A percentile compares a stretch with the other conserved stretches of the same genome.
Evolutionary conservation across 1,284 basidiomycete species (phyloP).

Genomic region (Leccinum fallax): DNA sequence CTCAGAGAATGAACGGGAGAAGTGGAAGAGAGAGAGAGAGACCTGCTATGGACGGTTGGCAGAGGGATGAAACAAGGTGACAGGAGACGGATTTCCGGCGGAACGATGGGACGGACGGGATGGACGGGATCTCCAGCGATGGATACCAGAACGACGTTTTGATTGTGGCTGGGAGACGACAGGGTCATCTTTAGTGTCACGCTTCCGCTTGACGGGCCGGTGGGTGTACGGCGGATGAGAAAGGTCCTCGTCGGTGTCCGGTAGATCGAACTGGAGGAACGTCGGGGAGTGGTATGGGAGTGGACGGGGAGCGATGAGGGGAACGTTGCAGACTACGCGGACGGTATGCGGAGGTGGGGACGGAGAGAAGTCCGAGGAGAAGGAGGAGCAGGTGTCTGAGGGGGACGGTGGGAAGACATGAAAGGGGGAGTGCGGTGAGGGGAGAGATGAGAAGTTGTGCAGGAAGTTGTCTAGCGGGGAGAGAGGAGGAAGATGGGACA

Average conservation of each 20-base stretch:
- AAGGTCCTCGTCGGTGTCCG: constrained; percentile 69
- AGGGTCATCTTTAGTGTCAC: constrained; percentile 36
- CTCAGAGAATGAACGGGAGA: constrained; percentile 14
- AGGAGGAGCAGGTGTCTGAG: constrained; percentile 40
- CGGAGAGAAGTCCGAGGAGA: constrained; percentile 20
- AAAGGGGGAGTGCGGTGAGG: neutral
- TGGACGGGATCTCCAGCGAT: constrained; percentile 26
- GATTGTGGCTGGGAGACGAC: constrained; percentile 14
- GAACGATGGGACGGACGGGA: constrained; percentile 6
- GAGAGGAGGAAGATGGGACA: constrained; percentile 12
- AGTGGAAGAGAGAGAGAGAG: constrained; percentile 1
- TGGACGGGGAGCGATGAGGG: constrained; percentile 64
- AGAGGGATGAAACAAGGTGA: constrained; percentile 15
- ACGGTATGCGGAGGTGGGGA: constrained; percentile 32
- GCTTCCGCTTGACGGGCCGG: constrained; percentile 56
- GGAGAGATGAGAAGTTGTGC: neutral
- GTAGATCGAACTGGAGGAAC: constrained; percentile 66
- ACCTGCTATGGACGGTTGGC: constrained; percentile 11
- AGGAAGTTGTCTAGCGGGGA: constrained; percentile 31
- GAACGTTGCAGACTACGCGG: constrained; percentile 62
- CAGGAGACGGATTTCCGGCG: constrained; percentile 5
- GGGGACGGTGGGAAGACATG: constrained; percentile 40
- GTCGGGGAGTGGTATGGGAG: constrained; percentile 69
- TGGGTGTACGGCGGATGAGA: constrained; percentile 66
- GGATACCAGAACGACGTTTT: constrained; percentile 27